Evolutionary conservation across 2,329 filamentous ascomycete genomes (phyloP).

Genomic region (Nothophaeocryptopus gaeumannii): DNA sequence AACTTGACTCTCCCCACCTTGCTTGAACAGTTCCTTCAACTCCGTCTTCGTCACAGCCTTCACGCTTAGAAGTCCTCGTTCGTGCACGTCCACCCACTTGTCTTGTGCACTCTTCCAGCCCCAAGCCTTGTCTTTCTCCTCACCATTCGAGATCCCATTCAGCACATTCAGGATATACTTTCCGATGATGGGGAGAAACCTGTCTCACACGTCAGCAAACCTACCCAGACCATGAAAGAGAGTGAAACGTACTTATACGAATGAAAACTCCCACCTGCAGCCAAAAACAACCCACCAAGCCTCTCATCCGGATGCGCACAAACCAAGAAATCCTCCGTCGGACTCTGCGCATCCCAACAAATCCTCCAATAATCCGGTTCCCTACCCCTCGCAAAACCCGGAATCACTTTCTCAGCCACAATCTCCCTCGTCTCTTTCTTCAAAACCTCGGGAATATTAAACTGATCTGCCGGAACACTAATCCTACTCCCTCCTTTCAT

Average conservation of each 20-base stretch:
- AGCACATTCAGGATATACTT: slow-evolving; percentile 54
- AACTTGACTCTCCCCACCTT: background rate
- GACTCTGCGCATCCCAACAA: slow-evolving; percentile 61
- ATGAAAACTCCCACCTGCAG: slow-evolving; percentile 63
- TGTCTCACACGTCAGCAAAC: slow-evolving; percentile 40
- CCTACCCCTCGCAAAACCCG: slow-evolving; percentile 34
- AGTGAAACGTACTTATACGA: slow-evolving; percentile 33
- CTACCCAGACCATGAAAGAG: background rate
- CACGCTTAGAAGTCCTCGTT: slow-evolving; percentile 18
- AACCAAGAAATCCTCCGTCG: slow-evolving; percentile 62
- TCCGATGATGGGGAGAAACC: slow-evolving; percentile 61
- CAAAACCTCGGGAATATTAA: slow-evolving; percentile 16
- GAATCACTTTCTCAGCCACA: slow-evolving; percentile 29
- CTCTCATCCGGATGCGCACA: slow-evolving; percentile 50
- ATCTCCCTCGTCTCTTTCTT: slow-evolving; percentile 20
- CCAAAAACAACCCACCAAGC: slow-evolving; percentile 56
- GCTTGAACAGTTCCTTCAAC: slow-evolving; percentile 10
- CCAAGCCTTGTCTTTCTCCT: slow-evolving; percentile 35
- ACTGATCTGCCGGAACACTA: slow-evolving; percentile 44
- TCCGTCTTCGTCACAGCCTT: slow-evolving; percentile 20
- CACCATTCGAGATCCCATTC: slow-evolving; percentile 35
- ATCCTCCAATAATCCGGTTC: slow-evolving; percentile 44
- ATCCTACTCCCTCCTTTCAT: slow-evolving; percentile 51
- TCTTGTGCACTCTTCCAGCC: slow-evolving; percentile 17
- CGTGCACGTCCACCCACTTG: slow-evolving; percentile 20